These are phyloP conservation scores for Picea abies DNA, from an alignment of 83 land plant genomes.

Conservation along the genomic window DNA sequence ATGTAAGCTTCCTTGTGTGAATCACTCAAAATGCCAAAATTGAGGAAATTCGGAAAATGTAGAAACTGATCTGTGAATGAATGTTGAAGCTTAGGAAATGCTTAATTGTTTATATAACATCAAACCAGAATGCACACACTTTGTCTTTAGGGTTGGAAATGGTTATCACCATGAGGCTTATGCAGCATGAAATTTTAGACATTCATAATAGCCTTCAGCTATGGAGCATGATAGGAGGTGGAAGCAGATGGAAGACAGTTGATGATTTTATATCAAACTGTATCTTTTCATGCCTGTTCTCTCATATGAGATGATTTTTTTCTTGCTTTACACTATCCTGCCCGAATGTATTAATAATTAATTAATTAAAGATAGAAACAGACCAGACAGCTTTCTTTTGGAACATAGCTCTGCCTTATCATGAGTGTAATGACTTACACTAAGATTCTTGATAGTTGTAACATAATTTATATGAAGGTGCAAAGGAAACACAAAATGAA, in stretches of 20 bases:
- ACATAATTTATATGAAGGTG: too few relatives aligned
- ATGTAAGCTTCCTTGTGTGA: neutral
- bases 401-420: neutral
- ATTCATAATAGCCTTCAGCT: constrained; percentile 1
- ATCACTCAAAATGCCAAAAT: neutral
- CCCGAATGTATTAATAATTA: neutral
- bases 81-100: neutral
- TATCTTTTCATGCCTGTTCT: neutral
- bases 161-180: neutral
- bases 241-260: neutral
- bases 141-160: neutral
- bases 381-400: neutral
- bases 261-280: neutral
- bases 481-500: too few relatives aligned
- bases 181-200: neutral
- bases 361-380: neutral
- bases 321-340: neutral
- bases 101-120: neutral
- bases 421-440: neutral
- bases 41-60: constrained; percentile 1
- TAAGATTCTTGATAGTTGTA: neutral
- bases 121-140: neutral
- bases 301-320: too few relatives aligned
- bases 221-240: neutral
- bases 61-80: neutral